A percentile compares a stretch with the other conserved stretches of the same genome.
Evolutionary conservation across 345 rosid genomes (phyloP).

Genomic region (Salix brachista): DNA sequence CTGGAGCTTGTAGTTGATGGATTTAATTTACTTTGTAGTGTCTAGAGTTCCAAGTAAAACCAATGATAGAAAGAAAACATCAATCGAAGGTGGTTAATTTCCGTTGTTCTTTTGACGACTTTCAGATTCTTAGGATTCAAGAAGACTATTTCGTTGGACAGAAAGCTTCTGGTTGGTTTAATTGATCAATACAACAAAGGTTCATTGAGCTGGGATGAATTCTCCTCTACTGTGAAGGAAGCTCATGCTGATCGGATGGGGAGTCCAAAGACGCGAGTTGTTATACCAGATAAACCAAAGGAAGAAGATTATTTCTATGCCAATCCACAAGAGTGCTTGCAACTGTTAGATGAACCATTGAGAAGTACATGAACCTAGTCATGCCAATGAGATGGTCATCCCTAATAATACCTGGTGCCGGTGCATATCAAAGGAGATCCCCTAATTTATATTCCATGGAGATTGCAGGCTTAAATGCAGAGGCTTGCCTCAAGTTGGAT

Average conservation of each 20-base stretch:
- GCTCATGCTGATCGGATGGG: conserved; percentile 73
- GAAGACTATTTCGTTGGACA: conserved; percentile 66
- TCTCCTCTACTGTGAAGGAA: conserved; percentile 63
- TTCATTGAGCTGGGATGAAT: conserved; percentile 74
- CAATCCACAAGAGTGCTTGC: conserved; percentile 89
- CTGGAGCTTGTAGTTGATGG: neutral
- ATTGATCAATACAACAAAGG: conserved; percentile 64
- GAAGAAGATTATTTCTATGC: conserved; percentile 96
- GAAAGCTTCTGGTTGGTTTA: conserved; percentile 64
- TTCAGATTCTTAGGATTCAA: conserved; percentile 90
- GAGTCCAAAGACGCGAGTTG: conserved; percentile 53
- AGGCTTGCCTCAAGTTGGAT: conserved; percentile 4
- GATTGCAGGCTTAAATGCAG: neutral
- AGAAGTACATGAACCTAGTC: conserved; percentile 36
- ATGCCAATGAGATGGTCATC: conserved; percentile 19
- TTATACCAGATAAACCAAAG: conserved; percentile 74
- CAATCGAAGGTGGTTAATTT: neutral
- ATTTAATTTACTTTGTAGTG: neutral
- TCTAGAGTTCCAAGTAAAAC: neutral
- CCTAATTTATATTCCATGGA: neutral
- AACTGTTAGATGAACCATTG: conserved; percentile 64
- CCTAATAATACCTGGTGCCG: conserved; percentile 9
- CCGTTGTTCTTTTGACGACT: neutral
- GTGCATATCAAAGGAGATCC: conserved; percentile 6
- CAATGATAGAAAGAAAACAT: neutral